Conservation (phyloP, 441 rosid genomes). For the Rhodomyrtus psidioides region DNA sequence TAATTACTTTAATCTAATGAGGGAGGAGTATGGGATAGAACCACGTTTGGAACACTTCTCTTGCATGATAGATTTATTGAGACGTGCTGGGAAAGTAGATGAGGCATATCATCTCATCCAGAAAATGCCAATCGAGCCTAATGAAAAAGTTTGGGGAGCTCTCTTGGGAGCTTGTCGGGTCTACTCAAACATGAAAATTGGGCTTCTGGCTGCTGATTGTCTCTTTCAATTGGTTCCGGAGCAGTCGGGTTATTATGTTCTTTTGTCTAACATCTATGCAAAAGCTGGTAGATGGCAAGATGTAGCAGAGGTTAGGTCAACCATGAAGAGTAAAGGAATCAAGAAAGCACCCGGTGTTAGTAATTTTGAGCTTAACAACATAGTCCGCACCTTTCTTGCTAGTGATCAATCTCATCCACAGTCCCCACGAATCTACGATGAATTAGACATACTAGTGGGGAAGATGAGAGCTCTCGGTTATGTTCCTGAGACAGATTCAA, state of each 20-base stretch:
- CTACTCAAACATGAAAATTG: slow-evolving; percentile 31
- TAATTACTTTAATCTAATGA: slow-evolving; percentile 33
- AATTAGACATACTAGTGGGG: slow-evolving; percentile 29
- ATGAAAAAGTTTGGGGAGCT: slow-evolving; percentile 53
- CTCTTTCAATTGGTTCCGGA: slow-evolving; percentile 37
- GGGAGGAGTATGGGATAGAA: slow-evolving; percentile 25
- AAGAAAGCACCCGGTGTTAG: slow-evolving; percentile 43
- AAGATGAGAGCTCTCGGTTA: slow-evolving; percentile 50
- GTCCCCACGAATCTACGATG: slow-evolving; percentile 23
- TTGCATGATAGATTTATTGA: slow-evolving; percentile 50
- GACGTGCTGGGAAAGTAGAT: slow-evolving; percentile 45
- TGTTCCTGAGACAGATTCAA: slow-evolving; percentile 38
- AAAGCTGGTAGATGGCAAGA: slow-evolving; percentile 54
- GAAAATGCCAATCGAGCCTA: slow-evolving; percentile 42
- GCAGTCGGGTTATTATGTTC: slow-evolving; percentile 43
- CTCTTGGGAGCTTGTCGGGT: slow-evolving; percentile 41
- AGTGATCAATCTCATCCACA: slow-evolving; percentile 36
- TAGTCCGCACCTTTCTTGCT: slow-evolving; percentile 37
- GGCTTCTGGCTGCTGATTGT: slow-evolving; percentile 48
- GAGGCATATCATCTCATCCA: slow-evolving; percentile 40
- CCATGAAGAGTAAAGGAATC: slow-evolving; percentile 46
- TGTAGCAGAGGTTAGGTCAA: slow-evolving; percentile 28
- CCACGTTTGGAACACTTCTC: slow-evolving; percentile 53
- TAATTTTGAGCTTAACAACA: slow-evolving; percentile 34
- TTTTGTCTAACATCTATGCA: slow-evolving; percentile 51